A percentile compares a stretch with the other conserved stretches of the same genome.
Evolutionary conservation across 176 grass and related monocot genomes (phyloP).

Genomic region (Hordeum vulgare): MorexV3_pseudomolecules_assembly NC_058524.1:231579336-231579835

Average conservation of each 20-base stretch:
- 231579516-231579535: no score
- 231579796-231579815: conserved; percentile 15
- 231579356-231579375: neutral
- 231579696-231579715: neutral
- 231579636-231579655: neutral
- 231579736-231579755: neutral
- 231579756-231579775: no score
- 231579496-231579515: no score
- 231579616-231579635: neutral
- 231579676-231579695: conserved; percentile 4
- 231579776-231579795: no score
- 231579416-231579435: no score
- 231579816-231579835: conserved; percentile 14
- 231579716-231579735: neutral
- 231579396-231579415: no score
- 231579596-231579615: neutral
- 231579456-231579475: no score
- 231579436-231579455: no score
- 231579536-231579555: no score
- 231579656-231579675: neutral
- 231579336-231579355: neutral
- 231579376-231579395: no score
- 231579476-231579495: no score
- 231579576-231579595: neutral
- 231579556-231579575: neutral